Conservation (phyloP, 2,329 filamentous ascomycete species). For the Exophiala spinifera region DNA sequence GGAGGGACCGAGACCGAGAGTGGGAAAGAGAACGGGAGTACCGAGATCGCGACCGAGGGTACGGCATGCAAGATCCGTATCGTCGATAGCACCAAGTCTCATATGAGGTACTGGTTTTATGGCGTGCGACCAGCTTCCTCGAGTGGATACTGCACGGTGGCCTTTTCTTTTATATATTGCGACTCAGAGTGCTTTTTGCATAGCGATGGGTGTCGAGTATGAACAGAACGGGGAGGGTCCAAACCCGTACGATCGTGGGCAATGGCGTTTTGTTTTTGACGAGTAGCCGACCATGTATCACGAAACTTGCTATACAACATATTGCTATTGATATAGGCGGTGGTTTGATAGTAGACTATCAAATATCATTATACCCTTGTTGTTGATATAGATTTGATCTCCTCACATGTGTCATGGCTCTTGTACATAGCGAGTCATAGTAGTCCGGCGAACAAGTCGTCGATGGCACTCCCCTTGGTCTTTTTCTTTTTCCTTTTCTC, state of each 20-base stretch:
- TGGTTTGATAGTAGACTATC: no score
- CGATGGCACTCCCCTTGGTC: slow-evolving; percentile 65
- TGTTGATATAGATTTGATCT: neutral
- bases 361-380: neutral
- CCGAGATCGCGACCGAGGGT: slow-evolving; percentile 14
- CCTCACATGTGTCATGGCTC: neutral
- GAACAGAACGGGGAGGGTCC: no score
- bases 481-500: slow-evolving; percentile 43
- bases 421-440: slow-evolving; percentile 34
- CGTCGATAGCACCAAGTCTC: slow-evolving; percentile 5
- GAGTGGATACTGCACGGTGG: no score
- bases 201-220: slow-evolving; percentile 8
- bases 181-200: slow-evolving; percentile 7
- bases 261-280: neutral
- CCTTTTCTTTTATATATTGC: neutral
- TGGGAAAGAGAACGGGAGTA: slow-evolving; percentile 13
- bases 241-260: no score
- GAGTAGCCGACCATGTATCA: neutral
- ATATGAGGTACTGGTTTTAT: neutral
- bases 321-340: no score
- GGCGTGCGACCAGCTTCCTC: neutral
- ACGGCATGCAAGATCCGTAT: slow-evolving; percentile 13
- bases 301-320: neutral
- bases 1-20: slow-evolving; percentile 22
- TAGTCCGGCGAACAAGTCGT: slow-evolving; percentile 67